phyloP scores from a whole-genome alignment of 805 yeast species.

The Saturnispora kantuleensis region DNA sequence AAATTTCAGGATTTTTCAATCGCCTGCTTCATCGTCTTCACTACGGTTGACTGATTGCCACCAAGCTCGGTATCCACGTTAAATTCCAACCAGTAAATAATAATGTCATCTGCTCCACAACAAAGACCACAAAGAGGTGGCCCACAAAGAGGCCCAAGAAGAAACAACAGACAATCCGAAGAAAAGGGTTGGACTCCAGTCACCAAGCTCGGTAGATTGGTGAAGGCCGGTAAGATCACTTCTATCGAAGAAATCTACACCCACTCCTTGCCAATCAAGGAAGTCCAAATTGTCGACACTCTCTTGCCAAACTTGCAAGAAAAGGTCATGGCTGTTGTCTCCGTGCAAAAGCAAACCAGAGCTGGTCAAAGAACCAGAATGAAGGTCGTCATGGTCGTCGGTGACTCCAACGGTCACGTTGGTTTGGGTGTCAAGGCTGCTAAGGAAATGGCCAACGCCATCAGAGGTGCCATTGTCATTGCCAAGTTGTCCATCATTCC shows the following conservation, averaged over 20 bases:
- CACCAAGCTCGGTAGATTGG: slow-evolving; percentile 99
- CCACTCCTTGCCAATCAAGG: slow-evolving; percentile 99
- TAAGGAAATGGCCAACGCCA: slow-evolving; percentile 99
- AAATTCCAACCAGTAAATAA: slow-evolving; percentile 39
- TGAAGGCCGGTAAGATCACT: slow-evolving; percentile 95
- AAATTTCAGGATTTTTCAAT: slow-evolving; percentile 2
- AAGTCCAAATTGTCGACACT: slow-evolving; percentile 96
- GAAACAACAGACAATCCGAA: slow-evolving; percentile 74
- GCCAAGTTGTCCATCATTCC: slow-evolving; percentile 98
- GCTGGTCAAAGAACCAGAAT: slow-evolving; percentile 99
- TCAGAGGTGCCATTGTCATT: slow-evolving; percentile 98
- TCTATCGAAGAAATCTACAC: slow-evolving; percentile 97
- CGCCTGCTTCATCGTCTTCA: no score
- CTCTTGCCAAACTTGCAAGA: slow-evolving; percentile 93
- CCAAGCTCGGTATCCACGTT: slow-evolving; percentile 64
- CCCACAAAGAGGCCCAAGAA: slow-evolving; percentile 48
- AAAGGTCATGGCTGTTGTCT: slow-evolving; percentile 99
- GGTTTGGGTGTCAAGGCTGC: slow-evolving; percentile 99
- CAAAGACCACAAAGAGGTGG: slow-evolving; percentile 35
- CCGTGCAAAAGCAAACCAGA: slow-evolving; percentile 99
- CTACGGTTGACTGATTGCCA: slow-evolving; percentile 53
- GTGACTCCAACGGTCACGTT: slow-evolving; percentile 99
- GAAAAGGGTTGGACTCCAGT: slow-evolving; percentile 99
- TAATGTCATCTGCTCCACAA: slow-evolving; percentile 35
- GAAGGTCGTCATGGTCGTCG: slow-evolving; percentile 99